Conservation (phyloP, 108 stramenopile species). For the Epithemia pelagica region DNA sequence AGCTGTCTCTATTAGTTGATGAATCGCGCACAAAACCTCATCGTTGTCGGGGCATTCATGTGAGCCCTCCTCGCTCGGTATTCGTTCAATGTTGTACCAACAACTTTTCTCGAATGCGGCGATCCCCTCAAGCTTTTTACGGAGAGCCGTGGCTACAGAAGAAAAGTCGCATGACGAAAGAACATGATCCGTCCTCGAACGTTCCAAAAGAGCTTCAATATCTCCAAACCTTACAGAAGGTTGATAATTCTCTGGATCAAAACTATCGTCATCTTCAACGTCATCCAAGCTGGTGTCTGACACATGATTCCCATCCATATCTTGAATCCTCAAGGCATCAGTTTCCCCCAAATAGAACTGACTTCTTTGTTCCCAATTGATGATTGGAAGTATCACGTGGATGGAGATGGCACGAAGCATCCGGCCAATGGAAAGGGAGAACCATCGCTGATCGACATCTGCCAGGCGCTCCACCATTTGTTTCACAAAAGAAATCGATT, state of each 20-base stretch:
- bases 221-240: slow-evolving; percentile 33
- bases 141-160: slow-evolving; percentile 18
- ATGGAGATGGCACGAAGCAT: slow-evolving; percentile 21
- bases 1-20: slow-evolving; percentile 18
- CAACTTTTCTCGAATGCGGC: slow-evolving; percentile 35
- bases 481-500: neutral
- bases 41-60: slow-evolving; percentile 19
- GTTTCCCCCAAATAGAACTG: slow-evolving; percentile 13
- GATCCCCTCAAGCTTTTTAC: slow-evolving; percentile 35
- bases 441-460: slow-evolving; percentile 4
- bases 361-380: slow-evolving; percentile 19
- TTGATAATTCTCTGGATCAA: slow-evolving; percentile 25
- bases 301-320: neutral
- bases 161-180: slow-evolving; percentile 39
- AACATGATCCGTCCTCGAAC: slow-evolving; percentile 16
- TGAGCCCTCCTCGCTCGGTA: slow-evolving; percentile 15
- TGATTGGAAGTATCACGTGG: slow-evolving; percentile 16
- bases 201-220: slow-evolving; percentile 29
- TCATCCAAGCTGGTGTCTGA: slow-evolving; percentile 9
- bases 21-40: slow-evolving; percentile 28
- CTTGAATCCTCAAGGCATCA: neutral
- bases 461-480: neutral
- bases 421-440: slow-evolving; percentile 5
- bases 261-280: slow-evolving; percentile 15
- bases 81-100: slow-evolving; percentile 28